Conservation (phyloP, 495 filamentous ascomycete genomes). For the Pyrenopolyporus hunteri region DNA sequence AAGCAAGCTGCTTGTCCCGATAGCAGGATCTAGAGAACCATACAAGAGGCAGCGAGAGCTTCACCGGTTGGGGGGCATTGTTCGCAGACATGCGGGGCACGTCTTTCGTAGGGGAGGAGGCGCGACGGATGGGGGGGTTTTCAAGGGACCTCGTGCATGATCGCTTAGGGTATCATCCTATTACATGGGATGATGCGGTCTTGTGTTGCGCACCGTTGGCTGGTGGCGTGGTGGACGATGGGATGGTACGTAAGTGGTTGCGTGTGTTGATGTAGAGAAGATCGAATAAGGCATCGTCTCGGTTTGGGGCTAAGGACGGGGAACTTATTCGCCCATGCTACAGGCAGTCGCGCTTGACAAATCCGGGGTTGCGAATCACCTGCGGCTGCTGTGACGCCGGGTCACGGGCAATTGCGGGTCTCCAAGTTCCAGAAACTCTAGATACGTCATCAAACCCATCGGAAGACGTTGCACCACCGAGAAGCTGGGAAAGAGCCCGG, state of each 20-base stretch:
- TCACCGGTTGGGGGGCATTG: constrained; percentile 72
- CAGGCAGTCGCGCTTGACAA: constrained; percentile 27
- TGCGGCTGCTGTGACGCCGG: constrained; percentile 40
- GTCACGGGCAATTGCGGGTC: constrained; percentile 40
- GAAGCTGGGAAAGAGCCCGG: background rate
- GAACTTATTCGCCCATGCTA: no score
- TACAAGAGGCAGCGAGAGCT: constrained; percentile 91
- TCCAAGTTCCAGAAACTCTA: constrained; percentile 28
- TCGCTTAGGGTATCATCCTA: constrained; percentile 20
- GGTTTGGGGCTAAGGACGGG: no score
- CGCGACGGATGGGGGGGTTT: constrained; percentile 10
- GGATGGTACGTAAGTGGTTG: constrained; percentile 20
- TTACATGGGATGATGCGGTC: background rate
- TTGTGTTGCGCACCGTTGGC: background rate
- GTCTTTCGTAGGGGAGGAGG: constrained; percentile 24
- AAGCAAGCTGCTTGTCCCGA: background rate
- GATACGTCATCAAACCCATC: constrained; percentile 39
- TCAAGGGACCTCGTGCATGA: constrained; percentile 35
- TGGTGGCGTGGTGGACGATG: background rate
- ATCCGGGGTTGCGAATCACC: constrained; percentile 38
- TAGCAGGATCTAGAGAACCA: constrained; percentile 23
- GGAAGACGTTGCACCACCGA: constrained; percentile 29
- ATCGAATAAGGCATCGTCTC: constrained; percentile 15
- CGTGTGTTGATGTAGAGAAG: background rate
- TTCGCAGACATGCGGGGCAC: constrained; percentile 57